phyloP scores from a whole-genome alignment of 202 grass and related monocot genomes.

The Thinopyrum obtusiflorum region DNA sequence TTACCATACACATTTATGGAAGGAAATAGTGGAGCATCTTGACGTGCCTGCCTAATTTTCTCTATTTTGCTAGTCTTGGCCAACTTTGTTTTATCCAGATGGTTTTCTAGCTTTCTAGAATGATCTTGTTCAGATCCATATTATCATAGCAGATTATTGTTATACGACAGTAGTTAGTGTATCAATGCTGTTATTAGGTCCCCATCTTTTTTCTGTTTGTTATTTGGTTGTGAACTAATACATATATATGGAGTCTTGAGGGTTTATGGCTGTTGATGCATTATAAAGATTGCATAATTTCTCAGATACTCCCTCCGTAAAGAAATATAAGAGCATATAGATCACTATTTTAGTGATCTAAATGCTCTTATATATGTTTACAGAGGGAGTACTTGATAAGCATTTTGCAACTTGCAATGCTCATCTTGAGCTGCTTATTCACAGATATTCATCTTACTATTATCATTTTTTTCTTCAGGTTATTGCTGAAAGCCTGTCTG shows the following conservation, averaged over 20 bases:
- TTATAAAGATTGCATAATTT: conserved; percentile 2
- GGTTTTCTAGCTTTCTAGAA: background rate
- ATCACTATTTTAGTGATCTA: no score
- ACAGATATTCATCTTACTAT: conserved; percentile 21
- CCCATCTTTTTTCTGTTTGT: background rate
- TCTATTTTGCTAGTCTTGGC: background rate
- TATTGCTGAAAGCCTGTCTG: conserved; percentile 94
- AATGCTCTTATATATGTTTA: no score
- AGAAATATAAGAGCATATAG: no score
- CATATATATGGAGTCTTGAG: background rate
- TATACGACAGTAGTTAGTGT: background rate
- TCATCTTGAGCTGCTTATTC: conserved; percentile 25
- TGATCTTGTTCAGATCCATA: conserved; percentile 5
- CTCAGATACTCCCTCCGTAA: no score
- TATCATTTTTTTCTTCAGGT: conserved; percentile 52
- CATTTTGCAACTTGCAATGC: background rate
- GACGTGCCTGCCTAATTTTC: conserved; percentile 17
- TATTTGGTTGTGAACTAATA: background rate
- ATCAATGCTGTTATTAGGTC: background rate
- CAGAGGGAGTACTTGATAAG: no score
- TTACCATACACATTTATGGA: conserved; percentile 7
- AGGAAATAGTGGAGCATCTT: background rate
- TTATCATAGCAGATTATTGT: background rate
- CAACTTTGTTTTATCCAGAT: conserved; percentile 5
- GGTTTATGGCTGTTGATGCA: background rate